Evolutionary conservation across 1,139 yeast genomes (phyloP).

Genomic region (Saccharomyces hybrid): DNA sequence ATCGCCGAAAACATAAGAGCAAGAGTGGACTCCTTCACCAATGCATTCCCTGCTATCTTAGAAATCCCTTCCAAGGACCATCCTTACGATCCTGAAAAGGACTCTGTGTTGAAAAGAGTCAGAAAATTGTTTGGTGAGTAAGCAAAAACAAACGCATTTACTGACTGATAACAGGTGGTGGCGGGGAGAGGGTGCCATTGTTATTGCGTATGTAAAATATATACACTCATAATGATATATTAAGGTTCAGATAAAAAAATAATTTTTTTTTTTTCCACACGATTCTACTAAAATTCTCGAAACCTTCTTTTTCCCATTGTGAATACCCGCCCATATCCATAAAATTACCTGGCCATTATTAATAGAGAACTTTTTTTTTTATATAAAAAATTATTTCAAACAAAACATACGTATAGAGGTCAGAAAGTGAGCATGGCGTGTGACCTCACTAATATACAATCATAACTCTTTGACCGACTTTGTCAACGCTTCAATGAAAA

Average conservation of each 20-base stretch:
- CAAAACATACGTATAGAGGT: not conserved
- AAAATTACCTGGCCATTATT: not conserved
- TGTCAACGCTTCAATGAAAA: slow-evolving; percentile 44
- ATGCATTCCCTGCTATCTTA: slow-evolving; percentile 91
- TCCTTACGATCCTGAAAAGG: slow-evolving; percentile 97
- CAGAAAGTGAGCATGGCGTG: not conserved
- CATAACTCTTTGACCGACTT: slow-evolving; percentile 25
- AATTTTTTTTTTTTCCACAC: not conserved
- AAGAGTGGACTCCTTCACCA: slow-evolving; percentile 73
- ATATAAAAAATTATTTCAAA: not conserved
- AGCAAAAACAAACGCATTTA: slow-evolving; percentile 4
- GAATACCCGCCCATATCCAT: not conserved
- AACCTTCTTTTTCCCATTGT: not conserved
- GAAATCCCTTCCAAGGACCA: slow-evolving; percentile 98
- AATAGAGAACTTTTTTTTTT: not conserved
- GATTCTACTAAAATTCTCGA: no score
- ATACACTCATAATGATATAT: not conserved
- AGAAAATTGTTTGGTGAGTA: slow-evolving; percentile 91
- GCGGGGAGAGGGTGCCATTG: not conserved
- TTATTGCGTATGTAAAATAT: not conserved
- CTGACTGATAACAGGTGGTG: not conserved
- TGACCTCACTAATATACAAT: not conserved
- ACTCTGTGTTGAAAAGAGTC: slow-evolving; percentile 86
- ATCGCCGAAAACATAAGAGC: slow-evolving; percentile 85
- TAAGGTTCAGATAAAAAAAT: not conserved